Percentiles rank a stretch among this genome's conserved stretches.
phyloP scores from a whole-genome alignment of 176 grass and related monocot species.

The Oryza coarctata region DNA sequence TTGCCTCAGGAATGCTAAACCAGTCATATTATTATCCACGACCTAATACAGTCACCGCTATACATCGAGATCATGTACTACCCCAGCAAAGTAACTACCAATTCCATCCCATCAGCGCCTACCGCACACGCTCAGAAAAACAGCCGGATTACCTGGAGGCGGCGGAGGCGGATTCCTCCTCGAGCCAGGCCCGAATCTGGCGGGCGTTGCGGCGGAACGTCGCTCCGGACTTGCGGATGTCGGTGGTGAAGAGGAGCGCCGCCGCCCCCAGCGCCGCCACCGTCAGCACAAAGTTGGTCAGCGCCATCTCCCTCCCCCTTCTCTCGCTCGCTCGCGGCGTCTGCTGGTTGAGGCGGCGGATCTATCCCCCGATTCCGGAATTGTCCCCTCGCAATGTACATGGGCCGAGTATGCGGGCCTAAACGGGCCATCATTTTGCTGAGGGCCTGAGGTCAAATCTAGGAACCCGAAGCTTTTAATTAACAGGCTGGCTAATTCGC shows the following conservation, averaged over 20 bases:
- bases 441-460: too few species aligned
- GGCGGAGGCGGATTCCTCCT: constrained; percentile 64
- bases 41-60: not conserved
- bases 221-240: constrained; percentile 73
- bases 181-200: constrained; percentile 76
- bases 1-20: not conserved
- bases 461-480: too few species aligned
- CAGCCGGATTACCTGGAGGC: constrained; percentile 36
- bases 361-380: not conserved
- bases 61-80: not conserved
- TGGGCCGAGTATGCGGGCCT: not conserved
- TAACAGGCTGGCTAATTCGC: too few species aligned
- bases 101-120: not conserved
- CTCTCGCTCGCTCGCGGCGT: not conserved
- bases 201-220: constrained; percentile 83
- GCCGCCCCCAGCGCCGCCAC: constrained; percentile 56
- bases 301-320: constrained; percentile 48
- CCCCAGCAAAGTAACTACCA: not conserved
- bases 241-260: constrained; percentile 76
- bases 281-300: constrained; percentile 86
- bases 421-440: not conserved
- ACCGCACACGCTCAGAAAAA: not conserved
- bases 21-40: not conserved
- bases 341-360: not conserved
- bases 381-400: not conserved